Evolutionary conservation across 2,329 filamentous ascomycete genomes (phyloP), one percentile per base, ranked within the genome.

Genomic region (Macrophomina pseudophaseolina): DNA sequence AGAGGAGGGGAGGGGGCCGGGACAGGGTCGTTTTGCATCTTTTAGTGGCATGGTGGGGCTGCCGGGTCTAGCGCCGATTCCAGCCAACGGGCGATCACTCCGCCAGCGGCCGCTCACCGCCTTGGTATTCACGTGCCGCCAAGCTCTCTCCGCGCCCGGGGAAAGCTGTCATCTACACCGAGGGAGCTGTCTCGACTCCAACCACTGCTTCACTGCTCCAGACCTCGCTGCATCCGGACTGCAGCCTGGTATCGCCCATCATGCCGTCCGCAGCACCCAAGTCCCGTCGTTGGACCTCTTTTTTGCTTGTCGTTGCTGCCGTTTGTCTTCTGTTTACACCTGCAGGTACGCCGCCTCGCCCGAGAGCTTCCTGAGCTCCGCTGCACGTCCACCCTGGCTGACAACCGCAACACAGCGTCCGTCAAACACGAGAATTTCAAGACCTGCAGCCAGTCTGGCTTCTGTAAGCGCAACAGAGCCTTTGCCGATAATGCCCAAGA

Each of bases 391-490:
- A 3, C 16, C 4, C 6, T 32, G 12, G 40, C 68, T 69, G 32
- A 64, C n/a, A 58, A 33, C 46, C 70, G 44, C 65, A 64, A 9
- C n/a, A 28, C 59, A 64, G 49, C 54, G 59, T 33, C 33, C 9
- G 95, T 99, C 63, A 99, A 99, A 82, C 91, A 97, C 76, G 89
- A 97, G 74, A 94, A 97, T 79, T 99, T 98, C 86, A 99, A 98
- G 78, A 97, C 91, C 73, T 99, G 95, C 82, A 83, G 91, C 71
- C 94, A 99, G 78, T 95, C 94, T 4, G 95, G 95, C 74, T 99
- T 99, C 83, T 99, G 95, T 82, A 95, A 93, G 78, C 91, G 95
- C 71, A 98, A 98, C 81, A 89, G 95, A 77, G 91, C 88, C 46
- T 94, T 91, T 76, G 95, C 95, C 76, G 94, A 98, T 80, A 83